Base-by-base conservation (phyloP, 441 rosid genomes). In the Adansonia rubrostipa region DNA sequence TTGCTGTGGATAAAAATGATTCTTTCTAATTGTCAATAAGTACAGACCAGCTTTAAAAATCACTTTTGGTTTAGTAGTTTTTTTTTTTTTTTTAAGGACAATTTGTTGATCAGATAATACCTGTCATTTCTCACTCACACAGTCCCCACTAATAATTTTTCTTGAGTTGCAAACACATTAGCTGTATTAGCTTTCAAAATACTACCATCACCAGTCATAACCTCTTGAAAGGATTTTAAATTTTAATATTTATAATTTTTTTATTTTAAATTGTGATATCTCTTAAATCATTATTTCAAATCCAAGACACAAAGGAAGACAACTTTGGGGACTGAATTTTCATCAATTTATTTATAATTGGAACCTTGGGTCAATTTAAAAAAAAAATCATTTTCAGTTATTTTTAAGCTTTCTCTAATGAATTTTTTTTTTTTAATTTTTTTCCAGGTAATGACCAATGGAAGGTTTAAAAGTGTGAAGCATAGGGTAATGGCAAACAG, bases 401-500 rank as follows among this genome's bases (percentile, higher is more conserved):
- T 5, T 62, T 24, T 24, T 44, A 20, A 42, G 2, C 11, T 1
- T n/a, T 64, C 9, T 28, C 24, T 19, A 56, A 74, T 14, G 64
- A 28, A 19, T 64, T 50, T 24, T 24, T 4, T 4, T 13, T 15
- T 10, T 9, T 14, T 6, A 17, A 6, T 17, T 24, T 15, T 20
- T 50, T 19, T 75, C 53, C 85, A 90, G 93, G 93, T 90, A 19
- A 83, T 90, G 90, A 88, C 93, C 9, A 90, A 90, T 57, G 93
- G 93, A 45, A 86, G 85, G 82, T 88, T 88, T 61, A 84, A 80
- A 73, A 87, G 91, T 78, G 88, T 88, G 22, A 84, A 79, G 75
- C 91, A 86, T 40, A 84, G 88, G 36, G 91, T 88, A 3, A 62
- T 88, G 77, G 77, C 89, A 14, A 88, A 90, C 84, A 80, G 86